Base-by-base conservation (phyloP, 106 monocot genomes). In the Phalaenopsis aphrodite region DNA sequence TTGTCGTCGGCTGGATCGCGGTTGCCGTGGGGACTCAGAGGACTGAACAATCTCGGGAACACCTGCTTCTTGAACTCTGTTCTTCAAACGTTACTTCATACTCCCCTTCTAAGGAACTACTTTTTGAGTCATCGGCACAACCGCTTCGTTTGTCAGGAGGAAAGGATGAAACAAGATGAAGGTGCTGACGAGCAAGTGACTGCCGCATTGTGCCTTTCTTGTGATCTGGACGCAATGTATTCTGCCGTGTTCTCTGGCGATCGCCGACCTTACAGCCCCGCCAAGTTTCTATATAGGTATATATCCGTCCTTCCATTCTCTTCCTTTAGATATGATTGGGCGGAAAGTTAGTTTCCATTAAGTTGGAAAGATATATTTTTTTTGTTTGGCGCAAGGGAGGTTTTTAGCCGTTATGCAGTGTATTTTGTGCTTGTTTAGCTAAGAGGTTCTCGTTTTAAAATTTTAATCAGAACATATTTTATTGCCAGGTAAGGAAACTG, bases 41-140 rank as follows among this genome's bases (percentile, higher is more conserved):
- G 97, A 17, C 75, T 98, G 81, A 98, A 94, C 76, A 98, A 98
- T 57, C 84, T 98, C 18, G 97, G 97, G 64, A 98, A 90, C 84
- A 98, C 97, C 0, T 98, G 97, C 83, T 98, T 98, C 79, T 92
- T 98, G 94, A 92, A 92, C 90, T 98, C 97, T 10, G 94, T 98
- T 41, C 80, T 98, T 72, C 97, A 98, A 84, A 94, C 88, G 3
- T 81, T 98, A 66, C 79, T 98, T 42, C 97, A 94, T 82, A 84
- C 92, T 41, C 92, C 94, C 71, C 90, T 89, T 24, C 45, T 94
- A 17, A 69, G 94, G 69, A 94, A 94, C 78, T 94, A 86, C 78
- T 98, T 98, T 82, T 75, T 98, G 68, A 91, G 92, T 75, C 94
- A 98, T 79, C 81, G 85, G 48, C 97, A 98, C 55, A 98, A 92